Evolutionary conservation across 1,284 basidiomycete species (phyloP).

Genomic region (Abortiporus biennis): DNA sequence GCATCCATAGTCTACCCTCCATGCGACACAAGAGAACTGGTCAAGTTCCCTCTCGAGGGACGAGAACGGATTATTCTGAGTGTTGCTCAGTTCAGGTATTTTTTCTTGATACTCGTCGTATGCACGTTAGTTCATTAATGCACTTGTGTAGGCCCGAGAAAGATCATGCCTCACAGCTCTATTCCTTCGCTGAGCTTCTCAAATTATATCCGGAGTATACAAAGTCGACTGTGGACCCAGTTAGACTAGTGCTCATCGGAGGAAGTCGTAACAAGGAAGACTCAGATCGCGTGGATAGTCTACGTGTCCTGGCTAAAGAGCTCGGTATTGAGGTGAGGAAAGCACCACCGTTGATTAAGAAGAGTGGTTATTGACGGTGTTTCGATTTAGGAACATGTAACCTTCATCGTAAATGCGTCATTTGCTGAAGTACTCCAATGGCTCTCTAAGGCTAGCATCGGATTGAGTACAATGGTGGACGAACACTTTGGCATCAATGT

Average conservation of each 20-base stretch:
- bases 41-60: slow-evolving; percentile 51
- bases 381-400: slow-evolving; percentile 51
- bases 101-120: not conserved
- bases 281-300: slow-evolving; percentile 55
- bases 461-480: slow-evolving; percentile 96
- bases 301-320: slow-evolving; percentile 56
- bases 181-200: slow-evolving; percentile 62
- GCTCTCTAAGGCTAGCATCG: slow-evolving; percentile 74
- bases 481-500: slow-evolving; percentile 99
- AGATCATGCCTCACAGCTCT: slow-evolving; percentile 82
- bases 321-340: slow-evolving; percentile 69
- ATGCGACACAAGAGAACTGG: slow-evolving; percentile 81
- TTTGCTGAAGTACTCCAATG: slow-evolving; percentile 67
- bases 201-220: slow-evolving; percentile 53
- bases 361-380: not conserved
- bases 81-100: slow-evolving; percentile 87
- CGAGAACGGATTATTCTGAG: slow-evolving; percentile 74
- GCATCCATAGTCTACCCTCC: slow-evolving; percentile 81
- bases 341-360: not conserved
- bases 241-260: slow-evolving; percentile 74
- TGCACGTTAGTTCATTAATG: slow-evolving; percentile 1
- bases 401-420: slow-evolving; percentile 82
- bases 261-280: slow-evolving; percentile 80
- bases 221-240: slow-evolving; percentile 21
- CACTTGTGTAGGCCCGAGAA: slow-evolving; percentile 76